Conservation (phyloP, 148 eudicot genomes). For the Selenicereus undatus region DNA sequence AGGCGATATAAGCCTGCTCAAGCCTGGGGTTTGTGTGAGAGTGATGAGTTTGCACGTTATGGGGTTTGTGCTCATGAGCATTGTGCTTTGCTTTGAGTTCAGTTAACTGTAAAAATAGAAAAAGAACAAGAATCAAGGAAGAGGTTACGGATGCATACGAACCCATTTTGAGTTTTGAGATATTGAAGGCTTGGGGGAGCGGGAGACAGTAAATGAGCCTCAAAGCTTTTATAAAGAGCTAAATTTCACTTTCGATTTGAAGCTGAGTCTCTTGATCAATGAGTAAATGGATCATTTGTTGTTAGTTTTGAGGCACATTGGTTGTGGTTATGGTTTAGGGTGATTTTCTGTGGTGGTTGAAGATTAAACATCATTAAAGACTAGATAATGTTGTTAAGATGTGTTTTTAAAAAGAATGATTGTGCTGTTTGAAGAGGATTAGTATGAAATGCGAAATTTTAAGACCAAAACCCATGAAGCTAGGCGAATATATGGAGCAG, state of each 20-base stretch:
- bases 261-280: constrained; percentile 13
- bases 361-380: constrained; percentile 17
- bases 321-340: neutral
- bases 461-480: neutral
- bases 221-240: constrained; percentile 24
- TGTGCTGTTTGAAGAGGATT: constrained; percentile 1
- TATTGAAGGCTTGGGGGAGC: neutral
- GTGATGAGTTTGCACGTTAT: constrained; percentile 17
- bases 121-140: constrained; percentile 21
- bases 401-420: neutral
- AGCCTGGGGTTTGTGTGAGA: constrained; percentile 30
- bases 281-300: neutral
- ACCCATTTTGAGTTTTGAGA: constrained; percentile 26
- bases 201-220: neutral
- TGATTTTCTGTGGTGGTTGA: constrained; percentile 18
- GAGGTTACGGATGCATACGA: constrained; percentile 18
- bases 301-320: constrained; percentile 2
- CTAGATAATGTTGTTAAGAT: constrained; percentile 17
- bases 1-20: constrained; percentile 54
- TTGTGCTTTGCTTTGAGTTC: constrained; percentile 35
- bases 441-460: neutral
- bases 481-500: constrained; percentile 2
- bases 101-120: constrained; percentile 19
- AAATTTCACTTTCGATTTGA: constrained; percentile 18
- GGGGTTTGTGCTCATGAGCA: constrained; percentile 26